These are phyloP conservation scores for Herpetospermum pedunculosum DNA, from an alignment of 306 rosid genomes.

Conservation along the genomic window DNA sequence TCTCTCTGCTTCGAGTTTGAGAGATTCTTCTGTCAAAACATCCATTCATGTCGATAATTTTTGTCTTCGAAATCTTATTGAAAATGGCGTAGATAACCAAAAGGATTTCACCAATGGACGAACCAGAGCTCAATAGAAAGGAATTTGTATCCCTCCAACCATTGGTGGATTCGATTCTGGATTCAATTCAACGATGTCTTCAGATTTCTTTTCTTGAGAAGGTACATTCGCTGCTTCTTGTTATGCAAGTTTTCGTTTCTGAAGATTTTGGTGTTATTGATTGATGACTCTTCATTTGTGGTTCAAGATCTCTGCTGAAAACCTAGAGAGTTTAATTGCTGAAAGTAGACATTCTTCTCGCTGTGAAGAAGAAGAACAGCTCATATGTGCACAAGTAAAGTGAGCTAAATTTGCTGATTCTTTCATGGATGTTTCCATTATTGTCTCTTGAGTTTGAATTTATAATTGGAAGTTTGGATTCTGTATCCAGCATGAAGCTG, in stretches of 20 bases:
- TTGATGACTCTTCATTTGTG: neutral
- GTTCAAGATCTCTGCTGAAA: neutral
- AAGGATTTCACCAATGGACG: conserved; percentile 69
- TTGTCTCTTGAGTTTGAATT: neutral
- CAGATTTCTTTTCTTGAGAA: conserved; percentile 49
- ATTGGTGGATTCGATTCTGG: conserved; percentile 70
- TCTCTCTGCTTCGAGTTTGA: neutral
- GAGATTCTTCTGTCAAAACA: neutral
- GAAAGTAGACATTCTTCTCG: neutral
- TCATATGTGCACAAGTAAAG: conserved; percentile 13
- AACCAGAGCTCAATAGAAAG: conserved; percentile 63
- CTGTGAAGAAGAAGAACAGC: conserved; percentile 9
- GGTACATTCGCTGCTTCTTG: conserved; percentile 17
- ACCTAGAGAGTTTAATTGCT: neutral
- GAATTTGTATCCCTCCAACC: conserved; percentile 57
- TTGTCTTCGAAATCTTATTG: neutral
- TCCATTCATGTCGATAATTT: neutral
- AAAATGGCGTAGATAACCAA: conserved; percentile 48
- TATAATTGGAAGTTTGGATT: neutral
- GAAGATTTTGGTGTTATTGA: neutral
- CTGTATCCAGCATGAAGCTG: conserved; percentile 89
- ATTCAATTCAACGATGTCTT: conserved; percentile 63
- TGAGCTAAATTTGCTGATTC: conserved; percentile 22
- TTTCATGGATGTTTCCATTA: neutral
- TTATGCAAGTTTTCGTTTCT: neutral